phyloP scores from a whole-genome alignment of 306 rosid species.

The Pachyrhizus erosus region DNA sequence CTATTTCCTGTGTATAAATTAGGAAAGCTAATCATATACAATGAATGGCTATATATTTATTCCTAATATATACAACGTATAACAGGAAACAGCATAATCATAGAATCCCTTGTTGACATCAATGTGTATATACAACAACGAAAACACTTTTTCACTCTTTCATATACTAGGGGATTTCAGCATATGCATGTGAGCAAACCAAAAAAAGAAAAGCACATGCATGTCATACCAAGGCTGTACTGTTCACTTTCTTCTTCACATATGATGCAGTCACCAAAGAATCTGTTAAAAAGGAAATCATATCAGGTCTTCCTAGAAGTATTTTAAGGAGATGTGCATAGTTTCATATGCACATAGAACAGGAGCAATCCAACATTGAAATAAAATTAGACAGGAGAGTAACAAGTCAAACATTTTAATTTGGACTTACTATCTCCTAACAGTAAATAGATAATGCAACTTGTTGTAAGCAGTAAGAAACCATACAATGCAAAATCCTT shows the following conservation, averaged over 20 bases:
- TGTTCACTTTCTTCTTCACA: constrained; percentile 30
- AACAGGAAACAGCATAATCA: too few relatives aligned
- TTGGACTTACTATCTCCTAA: not conserved
- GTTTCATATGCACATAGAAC: not conserved
- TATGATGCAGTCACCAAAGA: constrained; percentile 21
- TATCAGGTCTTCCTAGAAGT: not conserved
- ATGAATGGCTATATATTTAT: too few relatives aligned
- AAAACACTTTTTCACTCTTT: too few relatives aligned
- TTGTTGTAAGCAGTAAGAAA: not conserved
- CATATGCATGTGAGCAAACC: too few relatives aligned
- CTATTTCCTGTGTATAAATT: too few relatives aligned
- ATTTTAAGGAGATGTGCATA: not conserved
- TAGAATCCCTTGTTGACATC: too few relatives aligned
- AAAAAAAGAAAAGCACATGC: not conserved
- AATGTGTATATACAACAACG: too few relatives aligned
- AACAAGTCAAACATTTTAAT: not conserved
- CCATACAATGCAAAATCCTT: not conserved
- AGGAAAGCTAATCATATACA: too few relatives aligned
- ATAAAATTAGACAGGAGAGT: not conserved
- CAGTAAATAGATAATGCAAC: not conserved
- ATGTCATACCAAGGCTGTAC: constrained; percentile 42
- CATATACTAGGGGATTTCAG: too few relatives aligned
- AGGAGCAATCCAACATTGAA: not conserved
- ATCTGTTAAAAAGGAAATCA: constrained; percentile 38
- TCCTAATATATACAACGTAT: too few relatives aligned